A percentile compares a stretch with the other conserved stretches of the same genome.
These are phyloP conservation scores for Melanomma pulvis-pyrius DNA, from an alignment of 495 filamentous ascomycete species.

Conservation along the genomic window DNA sequence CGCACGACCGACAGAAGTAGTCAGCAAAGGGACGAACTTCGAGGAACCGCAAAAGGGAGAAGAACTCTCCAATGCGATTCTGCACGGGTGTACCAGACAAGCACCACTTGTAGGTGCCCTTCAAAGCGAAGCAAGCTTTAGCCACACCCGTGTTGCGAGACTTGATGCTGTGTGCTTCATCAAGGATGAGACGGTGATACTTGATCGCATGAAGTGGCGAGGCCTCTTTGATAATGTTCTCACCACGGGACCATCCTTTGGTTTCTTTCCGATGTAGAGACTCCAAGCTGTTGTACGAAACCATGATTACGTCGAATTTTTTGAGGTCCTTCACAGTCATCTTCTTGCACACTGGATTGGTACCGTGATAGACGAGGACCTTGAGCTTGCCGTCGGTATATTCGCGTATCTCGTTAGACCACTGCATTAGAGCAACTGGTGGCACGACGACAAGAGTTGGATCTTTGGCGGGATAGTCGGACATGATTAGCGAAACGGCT, in stretches of 20 bases:
- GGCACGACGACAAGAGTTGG: conserved; percentile 90
- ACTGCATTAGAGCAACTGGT: conserved; percentile 95
- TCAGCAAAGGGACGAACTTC: conserved; percentile 84
- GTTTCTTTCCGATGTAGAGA: conserved; percentile 89
- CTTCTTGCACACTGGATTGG: conserved; percentile 78
- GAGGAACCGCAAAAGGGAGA: conserved; percentile 89
- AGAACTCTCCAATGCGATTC: conserved; percentile 96
- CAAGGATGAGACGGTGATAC: conserved; percentile 90
- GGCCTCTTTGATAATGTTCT: conserved; percentile 74
- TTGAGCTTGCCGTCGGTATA: conserved; percentile 90
- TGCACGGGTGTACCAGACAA: conserved; percentile 92
- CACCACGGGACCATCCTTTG: conserved; percentile 82
- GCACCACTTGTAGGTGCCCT: conserved; percentile 89
- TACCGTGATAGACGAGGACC: conserved; percentile 85
- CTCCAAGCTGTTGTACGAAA: conserved; percentile 89
- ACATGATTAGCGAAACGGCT: conserved; percentile 95
- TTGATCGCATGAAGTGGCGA: conserved; percentile 83
- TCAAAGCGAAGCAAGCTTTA: conserved; percentile 89
- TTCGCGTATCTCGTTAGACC: conserved; percentile 88
- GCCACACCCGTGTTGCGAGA: conserved; percentile 83
- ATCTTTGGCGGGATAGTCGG: conserved; percentile 79
- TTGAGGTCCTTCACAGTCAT: conserved; percentile 71
- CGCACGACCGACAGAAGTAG: conserved; percentile 87
- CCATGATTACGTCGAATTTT: conserved; percentile 89
- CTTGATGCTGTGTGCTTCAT: conserved; percentile 97